Evolutionary conservation across 495 filamentous ascomycete species (phyloP).

Genomic region (Extremus antarcticus): DNA sequence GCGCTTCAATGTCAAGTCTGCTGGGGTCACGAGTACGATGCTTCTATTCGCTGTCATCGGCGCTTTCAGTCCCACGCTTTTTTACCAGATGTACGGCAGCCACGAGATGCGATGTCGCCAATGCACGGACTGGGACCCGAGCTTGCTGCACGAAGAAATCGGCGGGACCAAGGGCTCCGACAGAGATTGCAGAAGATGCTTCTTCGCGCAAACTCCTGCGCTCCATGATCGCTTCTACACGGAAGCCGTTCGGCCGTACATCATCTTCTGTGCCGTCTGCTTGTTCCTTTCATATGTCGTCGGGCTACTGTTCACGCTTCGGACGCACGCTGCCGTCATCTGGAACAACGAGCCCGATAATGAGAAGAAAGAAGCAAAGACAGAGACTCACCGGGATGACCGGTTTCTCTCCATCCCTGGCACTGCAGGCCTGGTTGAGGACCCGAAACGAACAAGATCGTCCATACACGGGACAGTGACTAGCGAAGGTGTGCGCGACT

Average conservation of each 20-base stretch:
- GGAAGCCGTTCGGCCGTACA: conserved; percentile 85
- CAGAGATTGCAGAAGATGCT: conserved; percentile 81
- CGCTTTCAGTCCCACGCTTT: conserved; percentile 95
- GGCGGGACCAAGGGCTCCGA: conserved; percentile 13
- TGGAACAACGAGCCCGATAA: conserved; percentile 81
- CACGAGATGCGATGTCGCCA: conserved; percentile 86
- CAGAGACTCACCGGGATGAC: conserved; percentile 16
- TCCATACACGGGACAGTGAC: conserved; percentile 12
- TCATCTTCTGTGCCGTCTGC: conserved; percentile 70
- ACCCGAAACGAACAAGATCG: not conserved
- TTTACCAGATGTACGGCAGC: conserved; percentile 97
- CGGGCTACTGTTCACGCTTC: conserved; percentile 88
- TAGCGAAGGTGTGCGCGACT: conserved; percentile 52
- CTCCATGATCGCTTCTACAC: conserved; percentile 77
- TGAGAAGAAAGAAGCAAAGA: conserved; percentile 54
- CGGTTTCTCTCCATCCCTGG: not conserved
- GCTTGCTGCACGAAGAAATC: conserved; percentile 12
- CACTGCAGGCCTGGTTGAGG: not conserved
- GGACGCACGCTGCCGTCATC: conserved; percentile 93
- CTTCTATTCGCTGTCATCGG: conserved; percentile 92
- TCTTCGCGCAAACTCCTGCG: conserved; percentile 81
- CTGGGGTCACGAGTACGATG: conserved; percentile 97
- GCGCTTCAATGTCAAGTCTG: conserved; percentile 94
- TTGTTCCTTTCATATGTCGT: conserved; percentile 91
- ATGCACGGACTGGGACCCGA: conserved; percentile 45